Evolutionary conservation across 2,329 filamentous ascomycete species (phyloP).

Genomic region (Alternaria panax): DNA sequence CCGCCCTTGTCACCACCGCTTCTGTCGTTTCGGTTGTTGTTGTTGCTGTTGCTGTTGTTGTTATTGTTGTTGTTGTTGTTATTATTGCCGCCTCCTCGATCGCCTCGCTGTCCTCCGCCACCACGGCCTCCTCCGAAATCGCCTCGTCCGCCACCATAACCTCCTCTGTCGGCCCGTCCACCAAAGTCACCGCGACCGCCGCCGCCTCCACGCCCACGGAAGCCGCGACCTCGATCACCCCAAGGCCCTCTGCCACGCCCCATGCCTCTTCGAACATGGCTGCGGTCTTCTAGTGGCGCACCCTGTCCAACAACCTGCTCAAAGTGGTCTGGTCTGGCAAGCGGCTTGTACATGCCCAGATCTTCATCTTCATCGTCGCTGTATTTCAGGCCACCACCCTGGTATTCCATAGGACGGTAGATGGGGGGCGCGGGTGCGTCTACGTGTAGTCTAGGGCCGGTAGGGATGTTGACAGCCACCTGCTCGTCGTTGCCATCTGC

Average conservation of each 20-base stretch:
- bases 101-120: conserved; percentile 39
- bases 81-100: conserved; percentile 16
- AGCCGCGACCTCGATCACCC: conserved; percentile 49
- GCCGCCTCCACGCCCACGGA: conserved; percentile 42
- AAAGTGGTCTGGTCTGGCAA: conserved; percentile 57
- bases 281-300: conserved; percentile 48
- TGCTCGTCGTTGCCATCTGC: conserved; percentile 37
- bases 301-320: conserved; percentile 54
- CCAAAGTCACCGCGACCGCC: conserved; percentile 34
- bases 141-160: conserved; percentile 22
- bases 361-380: conserved; percentile 55
- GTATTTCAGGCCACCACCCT: conserved; percentile 52
- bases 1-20: conserved; percentile 29
- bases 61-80: conserved; percentile 2
- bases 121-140: conserved; percentile 28
- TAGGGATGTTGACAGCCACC: conserved; percentile 29
- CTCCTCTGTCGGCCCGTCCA: conserved; percentile 38
- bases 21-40: conserved; percentile 30
- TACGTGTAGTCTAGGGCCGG: conserved; percentile 28
- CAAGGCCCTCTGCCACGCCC: conserved; percentile 43
- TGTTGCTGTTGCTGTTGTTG: neutral
- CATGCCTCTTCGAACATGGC: conserved; percentile 47
- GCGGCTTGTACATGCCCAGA: conserved; percentile 56
- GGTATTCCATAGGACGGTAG: conserved; percentile 37
- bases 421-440: conserved; percentile 25